Evolutionary conservation across 345 rosid species (phyloP).

Genomic region (Eutrema heterophyllum): DNA sequence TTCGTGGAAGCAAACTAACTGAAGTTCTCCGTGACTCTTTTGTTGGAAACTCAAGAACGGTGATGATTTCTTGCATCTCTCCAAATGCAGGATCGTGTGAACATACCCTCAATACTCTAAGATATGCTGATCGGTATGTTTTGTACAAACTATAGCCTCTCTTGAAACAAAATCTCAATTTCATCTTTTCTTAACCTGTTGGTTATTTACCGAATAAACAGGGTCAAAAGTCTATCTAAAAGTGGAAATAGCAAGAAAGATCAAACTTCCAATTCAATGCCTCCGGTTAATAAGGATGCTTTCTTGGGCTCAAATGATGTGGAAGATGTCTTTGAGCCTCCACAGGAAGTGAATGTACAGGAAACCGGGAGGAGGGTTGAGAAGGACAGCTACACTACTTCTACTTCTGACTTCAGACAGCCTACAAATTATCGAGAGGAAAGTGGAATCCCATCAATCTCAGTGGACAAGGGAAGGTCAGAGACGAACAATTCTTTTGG

Average conservation of each 20-base stretch:
- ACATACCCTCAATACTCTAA: constrained; percentile 92
- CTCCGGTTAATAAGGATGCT: constrained; percentile 45
- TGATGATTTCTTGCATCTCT: constrained; percentile 98
- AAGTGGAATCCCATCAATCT: constrained; percentile 45
- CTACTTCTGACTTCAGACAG: constrained; percentile 33
- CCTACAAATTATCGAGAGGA: constrained; percentile 47
- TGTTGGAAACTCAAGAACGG: constrained; percentile 95
- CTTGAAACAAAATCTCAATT: not conserved
- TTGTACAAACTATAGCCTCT: constrained; percentile 10
- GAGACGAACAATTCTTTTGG: constrained; percentile 35
- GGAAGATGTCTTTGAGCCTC: constrained; percentile 55
- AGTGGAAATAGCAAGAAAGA: constrained; percentile 83
- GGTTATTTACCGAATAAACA: constrained; percentile 31
- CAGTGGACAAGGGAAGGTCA: constrained; percentile 43
- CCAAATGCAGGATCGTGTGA: constrained; percentile 98
- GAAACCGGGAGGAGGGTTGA: constrained; percentile 62
- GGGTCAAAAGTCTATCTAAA: constrained; percentile 97
- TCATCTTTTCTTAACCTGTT: not conserved
- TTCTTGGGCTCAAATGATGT: constrained; percentile 44
- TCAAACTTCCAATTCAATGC: constrained; percentile 44
- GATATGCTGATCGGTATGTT: constrained; percentile 94
- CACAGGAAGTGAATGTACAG: constrained; percentile 46
- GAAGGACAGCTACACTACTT: constrained; percentile 42
- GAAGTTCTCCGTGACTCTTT: constrained; percentile 98
- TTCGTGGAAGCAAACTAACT: constrained; percentile 95